A percentile compares a stretch with the other conserved stretches of the same genome.
These are phyloP conservation scores for Zizania palustris DNA, from an alignment of 202 grass and related monocot species.

Conservation along the genomic window DNA sequence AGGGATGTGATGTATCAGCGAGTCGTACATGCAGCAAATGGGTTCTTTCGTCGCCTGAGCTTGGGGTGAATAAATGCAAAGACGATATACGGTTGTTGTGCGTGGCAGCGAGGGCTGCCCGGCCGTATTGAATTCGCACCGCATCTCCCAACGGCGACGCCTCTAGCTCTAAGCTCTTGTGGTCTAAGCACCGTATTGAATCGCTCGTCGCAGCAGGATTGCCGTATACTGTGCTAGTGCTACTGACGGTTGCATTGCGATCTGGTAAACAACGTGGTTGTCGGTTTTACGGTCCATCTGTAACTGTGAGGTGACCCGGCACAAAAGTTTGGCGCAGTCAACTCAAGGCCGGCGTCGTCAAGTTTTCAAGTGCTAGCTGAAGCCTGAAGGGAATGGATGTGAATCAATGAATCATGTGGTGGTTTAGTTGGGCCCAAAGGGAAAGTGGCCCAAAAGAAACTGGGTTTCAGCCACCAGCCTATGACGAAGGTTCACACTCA, in stretches of 20 bases:
- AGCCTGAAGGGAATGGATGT: neutral
- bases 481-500: neutral
- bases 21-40: neutral
- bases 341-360: too few species aligned
- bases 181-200: neutral
- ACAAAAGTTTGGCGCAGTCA: neutral
- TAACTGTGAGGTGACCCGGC: too few species aligned
- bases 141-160: slow-evolving; percentile 23
- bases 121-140: slow-evolving; percentile 29
- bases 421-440: neutral
- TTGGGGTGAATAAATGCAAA: slow-evolving; percentile 15
- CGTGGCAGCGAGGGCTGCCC: neutral
- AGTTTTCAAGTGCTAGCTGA: neutral
- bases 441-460: too few species aligned
- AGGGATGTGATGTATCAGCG: neutral
- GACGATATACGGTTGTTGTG: slow-evolving; percentile 16
- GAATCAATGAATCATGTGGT: too few species aligned
- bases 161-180: neutral
- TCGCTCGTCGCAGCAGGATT: neutral
- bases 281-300: too few species aligned
- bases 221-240: neutral
- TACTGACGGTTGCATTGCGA: neutral
- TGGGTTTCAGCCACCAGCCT: neutral
- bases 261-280: neutral
- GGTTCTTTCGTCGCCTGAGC: neutral